Evolutionary conservation across 1,284 basidiomycete genomes (phyloP).

Genomic region (Bondarzewia mesenterica): DNA sequence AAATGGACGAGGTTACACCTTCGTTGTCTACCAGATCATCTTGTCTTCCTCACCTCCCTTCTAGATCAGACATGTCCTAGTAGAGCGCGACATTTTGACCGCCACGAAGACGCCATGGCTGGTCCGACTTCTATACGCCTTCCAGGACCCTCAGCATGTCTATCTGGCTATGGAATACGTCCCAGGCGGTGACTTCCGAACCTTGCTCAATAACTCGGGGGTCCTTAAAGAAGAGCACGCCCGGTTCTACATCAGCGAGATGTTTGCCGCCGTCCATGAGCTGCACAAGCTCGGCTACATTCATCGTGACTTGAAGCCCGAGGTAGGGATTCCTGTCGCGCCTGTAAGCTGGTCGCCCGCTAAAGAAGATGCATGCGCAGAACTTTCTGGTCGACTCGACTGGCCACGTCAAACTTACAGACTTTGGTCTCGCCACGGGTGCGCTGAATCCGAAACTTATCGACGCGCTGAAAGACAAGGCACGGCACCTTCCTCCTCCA

Average conservation of each 20-base stretch:
- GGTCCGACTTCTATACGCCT: conserved; percentile 86
- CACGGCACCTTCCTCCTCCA: conserved; percentile 24
- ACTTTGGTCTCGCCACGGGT: conserved; percentile 97
- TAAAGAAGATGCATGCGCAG: conserved; percentile 30
- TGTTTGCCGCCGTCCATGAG: conserved; percentile 89
- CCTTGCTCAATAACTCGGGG: conserved; percentile 91
- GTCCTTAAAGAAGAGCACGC: conserved; percentile 95
- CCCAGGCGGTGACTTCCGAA: conserved; percentile 93
- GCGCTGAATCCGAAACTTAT: conserved; percentile 94
- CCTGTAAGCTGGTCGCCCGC: conserved; percentile 1
- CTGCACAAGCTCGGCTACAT: conserved; percentile 94
- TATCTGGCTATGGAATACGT: conserved; percentile 99
- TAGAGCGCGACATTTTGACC: conserved; percentile 94
- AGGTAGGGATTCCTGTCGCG: conserved; percentile 45
- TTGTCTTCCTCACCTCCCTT: conserved; percentile 3
- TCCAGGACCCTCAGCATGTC: conserved; percentile 84
- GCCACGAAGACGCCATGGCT: conserved; percentile 95
- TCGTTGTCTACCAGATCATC: too few relatives aligned
- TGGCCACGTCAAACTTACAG: conserved; percentile 97
- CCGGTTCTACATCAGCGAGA: conserved; percentile 90
- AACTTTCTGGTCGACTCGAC: conserved; percentile 96
- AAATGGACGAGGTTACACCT: conserved; percentile 85
- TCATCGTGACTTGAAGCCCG: conserved; percentile 96
- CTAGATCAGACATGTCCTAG: conserved; percentile 86
- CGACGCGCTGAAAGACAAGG: conserved; percentile 90